Evolutionary conservation across 1,284 basidiomycete species (phyloP), one percentile per base, ranked within the genome.

Genomic region (Ustilago lituana): DNA sequence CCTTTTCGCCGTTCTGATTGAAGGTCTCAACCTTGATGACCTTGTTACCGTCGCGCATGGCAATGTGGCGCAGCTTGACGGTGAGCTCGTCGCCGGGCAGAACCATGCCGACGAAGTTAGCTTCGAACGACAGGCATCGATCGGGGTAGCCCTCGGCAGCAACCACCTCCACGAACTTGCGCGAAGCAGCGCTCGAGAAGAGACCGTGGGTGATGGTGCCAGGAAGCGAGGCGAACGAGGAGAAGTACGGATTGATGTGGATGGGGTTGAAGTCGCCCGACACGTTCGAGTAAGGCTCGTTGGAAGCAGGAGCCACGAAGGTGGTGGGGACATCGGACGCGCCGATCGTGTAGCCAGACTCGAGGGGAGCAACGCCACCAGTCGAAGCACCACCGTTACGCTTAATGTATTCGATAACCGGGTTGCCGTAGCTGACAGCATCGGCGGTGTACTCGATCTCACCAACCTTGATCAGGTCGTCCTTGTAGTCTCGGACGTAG

Each of bases 221-320:
- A 26, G 94, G 95, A 20, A 98, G 89, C 19, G 90, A 88, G 14
- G 95, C 94, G 76, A 92, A 93, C 82, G 93, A 90, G 24, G 95
- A 89, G 85, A 98, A 98, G 86, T 98, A 98, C 0, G 95, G 96
- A 84, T 98, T 98, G 84, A 96, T 86, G 84, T 98, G 96, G 74
- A 98, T 96, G n/a, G 92, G 91, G 83, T 87, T 98, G 87, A 93
- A 98, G 84, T 98, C 96, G 44, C 95, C 94, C 2, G 95, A 98
- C 59, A 94, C 88, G 83, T 90, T 89, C 5, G 94, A 97, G 85
- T 98, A 98, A 4, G 94, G 90, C 84, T 96, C 85, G 83, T 98
- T 98, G 52, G 92, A 92, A 37, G 91, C 85, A 15, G 94, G 83
- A 26, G 77, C 77, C n/a, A 73, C 58, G 20, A 76, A 79, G 11